Conservation (phyloP, 441 rosid genomes). For the Rhodomyrtus psidioides region DNA sequence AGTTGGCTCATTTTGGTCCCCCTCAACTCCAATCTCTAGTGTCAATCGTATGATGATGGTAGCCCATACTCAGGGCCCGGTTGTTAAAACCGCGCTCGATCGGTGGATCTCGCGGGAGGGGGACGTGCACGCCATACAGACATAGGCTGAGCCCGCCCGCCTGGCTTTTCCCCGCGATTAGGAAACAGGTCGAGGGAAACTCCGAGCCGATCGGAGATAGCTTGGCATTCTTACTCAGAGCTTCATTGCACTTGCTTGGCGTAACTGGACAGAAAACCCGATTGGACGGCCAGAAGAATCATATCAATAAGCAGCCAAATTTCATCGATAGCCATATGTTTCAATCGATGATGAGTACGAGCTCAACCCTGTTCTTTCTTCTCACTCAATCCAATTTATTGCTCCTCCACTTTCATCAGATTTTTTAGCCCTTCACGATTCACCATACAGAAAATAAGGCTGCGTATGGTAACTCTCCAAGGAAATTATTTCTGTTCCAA, state of each 20-base stretch:
- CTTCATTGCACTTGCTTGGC: neutral
- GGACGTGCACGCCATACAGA: neutral
- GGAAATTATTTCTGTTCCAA: too few species aligned
- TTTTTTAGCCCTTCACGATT: neutral
- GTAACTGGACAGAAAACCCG: neutral
- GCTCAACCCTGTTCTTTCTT: neutral
- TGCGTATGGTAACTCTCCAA: too few species aligned
- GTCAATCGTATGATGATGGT: neutral
- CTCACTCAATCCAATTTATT: neutral
- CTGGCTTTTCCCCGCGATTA: neutral
- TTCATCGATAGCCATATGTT: neutral
- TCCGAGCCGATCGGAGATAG: neutral
- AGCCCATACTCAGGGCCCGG: neutral
- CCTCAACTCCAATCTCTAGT: neutral
- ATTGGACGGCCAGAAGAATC: neutral
- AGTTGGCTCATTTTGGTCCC: neutral
- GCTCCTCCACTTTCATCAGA: neutral
- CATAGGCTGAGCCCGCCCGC: neutral
- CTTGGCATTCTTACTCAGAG: rapidly evolving
- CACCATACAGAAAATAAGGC: neutral
- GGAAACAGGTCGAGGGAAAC: neutral
- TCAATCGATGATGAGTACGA: neutral
- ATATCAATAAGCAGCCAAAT: neutral
- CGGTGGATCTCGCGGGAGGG: rapidly evolving
- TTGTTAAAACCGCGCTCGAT: neutral